Percentiles rank a stretch among this genome's conserved stretches.
Conservation (phyloP, 495 filamentous ascomycete genomes). For the Lindgomyces ingoldianus region DNA sequence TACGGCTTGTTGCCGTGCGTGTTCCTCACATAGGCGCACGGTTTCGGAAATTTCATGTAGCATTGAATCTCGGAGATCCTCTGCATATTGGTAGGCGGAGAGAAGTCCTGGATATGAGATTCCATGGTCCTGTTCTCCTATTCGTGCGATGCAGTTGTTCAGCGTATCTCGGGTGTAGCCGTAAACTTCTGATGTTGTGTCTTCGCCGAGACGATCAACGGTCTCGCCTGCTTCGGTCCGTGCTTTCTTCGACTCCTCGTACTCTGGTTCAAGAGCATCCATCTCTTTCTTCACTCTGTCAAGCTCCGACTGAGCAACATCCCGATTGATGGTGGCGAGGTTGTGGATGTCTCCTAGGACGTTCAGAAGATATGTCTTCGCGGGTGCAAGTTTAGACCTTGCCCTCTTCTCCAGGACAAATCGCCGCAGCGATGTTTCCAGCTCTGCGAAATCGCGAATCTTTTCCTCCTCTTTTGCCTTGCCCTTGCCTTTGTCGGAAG, state of each 20-base stretch:
- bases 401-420: constrained; percentile 97
- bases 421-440: constrained; percentile 83
- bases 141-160: constrained; percentile 66
- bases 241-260: constrained; percentile 79
- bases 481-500: constrained; percentile 59
- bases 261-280: constrained; percentile 77
- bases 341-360: constrained; percentile 80
- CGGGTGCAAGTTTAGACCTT: constrained; percentile 91
- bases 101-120: constrained; percentile 86
- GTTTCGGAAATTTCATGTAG: constrained; percentile 78
- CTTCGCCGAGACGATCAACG: constrained; percentile 79
- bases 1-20: constrained; percentile 75
- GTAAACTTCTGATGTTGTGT: constrained; percentile 81
- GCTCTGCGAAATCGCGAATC: constrained; percentile 79
- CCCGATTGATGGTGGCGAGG: constrained; percentile 82
- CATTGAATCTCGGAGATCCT: constrained; percentile 88
- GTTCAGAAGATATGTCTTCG: constrained; percentile 94
- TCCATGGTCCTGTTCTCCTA: constrained; percentile 75
- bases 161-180: constrained; percentile 74
- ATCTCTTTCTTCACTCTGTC: constrained; percentile 80
- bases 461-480: constrained; percentile 90
- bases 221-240: constrained; percentile 78
- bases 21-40: constrained; percentile 77
- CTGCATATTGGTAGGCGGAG: constrained; percentile 85
- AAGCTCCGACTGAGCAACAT: constrained; percentile 82